Conservation (phyloP, 2,329 filamentous ascomycete genomes). For the Calonectria pauciramosa region DNA sequence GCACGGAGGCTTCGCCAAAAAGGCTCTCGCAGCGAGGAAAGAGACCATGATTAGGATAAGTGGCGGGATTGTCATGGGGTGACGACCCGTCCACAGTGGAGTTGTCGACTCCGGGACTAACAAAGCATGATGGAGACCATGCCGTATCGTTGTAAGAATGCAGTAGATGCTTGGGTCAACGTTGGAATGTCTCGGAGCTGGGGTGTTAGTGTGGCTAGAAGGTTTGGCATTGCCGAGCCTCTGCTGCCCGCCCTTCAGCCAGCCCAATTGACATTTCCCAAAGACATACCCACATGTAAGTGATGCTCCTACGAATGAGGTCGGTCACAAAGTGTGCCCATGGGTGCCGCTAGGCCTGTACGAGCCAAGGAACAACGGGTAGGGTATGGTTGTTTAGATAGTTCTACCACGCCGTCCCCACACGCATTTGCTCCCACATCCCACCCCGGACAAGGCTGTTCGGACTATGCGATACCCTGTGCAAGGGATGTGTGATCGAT, state of each 20-base stretch:
- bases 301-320: slow-evolving; percentile 14
- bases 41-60: background rate
- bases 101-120: background rate
- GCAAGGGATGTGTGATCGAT: slow-evolving; percentile 20
- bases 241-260: slow-evolving; percentile 25
- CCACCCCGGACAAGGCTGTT: background rate
- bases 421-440: background rate
- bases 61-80: background rate
- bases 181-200: slow-evolving; percentile 36
- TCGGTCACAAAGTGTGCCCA: background rate
- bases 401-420: slow-evolving; percentile 10
- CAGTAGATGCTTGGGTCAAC: slow-evolving; percentile 25
- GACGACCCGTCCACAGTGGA: background rate
- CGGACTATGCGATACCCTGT: slow-evolving; percentile 12
- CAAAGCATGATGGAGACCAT: slow-evolving; percentile 28
- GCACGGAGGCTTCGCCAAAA: background rate
- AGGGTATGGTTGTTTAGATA: slow-evolving; percentile 19
- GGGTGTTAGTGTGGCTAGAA: slow-evolving; percentile 20
- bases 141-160: slow-evolving; percentile 32
- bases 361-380: background rate
- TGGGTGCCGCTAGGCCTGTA: slow-evolving; percentile 3
- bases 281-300: slow-evolving; percentile 13
- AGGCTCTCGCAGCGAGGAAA: background rate
- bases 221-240: slow-evolving; percentile 26
- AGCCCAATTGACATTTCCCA: background rate